Percentiles rank a stretch among this genome's conserved stretches.
Evolutionary conservation across 2,329 filamentous ascomycete genomes (phyloP).

Genomic region (Cladophialophora yegresii): DNA sequence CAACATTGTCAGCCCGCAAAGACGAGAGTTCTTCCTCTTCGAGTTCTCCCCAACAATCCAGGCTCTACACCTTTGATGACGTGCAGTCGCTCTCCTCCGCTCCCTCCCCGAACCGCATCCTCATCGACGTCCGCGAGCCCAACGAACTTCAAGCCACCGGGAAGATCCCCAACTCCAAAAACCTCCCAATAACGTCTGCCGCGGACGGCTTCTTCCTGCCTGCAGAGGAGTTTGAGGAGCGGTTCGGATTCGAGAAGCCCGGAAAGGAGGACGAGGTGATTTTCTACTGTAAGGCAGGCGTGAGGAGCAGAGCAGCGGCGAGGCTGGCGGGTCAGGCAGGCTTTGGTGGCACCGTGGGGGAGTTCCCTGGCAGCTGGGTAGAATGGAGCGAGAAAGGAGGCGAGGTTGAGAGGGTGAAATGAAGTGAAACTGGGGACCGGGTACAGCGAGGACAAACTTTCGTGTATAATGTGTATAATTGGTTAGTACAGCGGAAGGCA

Average conservation of each 20-base stretch:
- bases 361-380: slow-evolving; percentile 58
- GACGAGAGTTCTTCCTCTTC: slow-evolving; percentile 19
- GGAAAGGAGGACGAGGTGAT: slow-evolving; percentile 60
- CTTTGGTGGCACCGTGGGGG: slow-evolving; percentile 63
- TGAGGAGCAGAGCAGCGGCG: slow-evolving; percentile 76
- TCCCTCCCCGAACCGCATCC: slow-evolving; percentile 32
- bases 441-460: neutral
- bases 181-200: slow-evolving; percentile 75
- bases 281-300: slow-evolving; percentile 92
- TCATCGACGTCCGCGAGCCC: slow-evolving; percentile 53
- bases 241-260: slow-evolving; percentile 76
- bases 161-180: slow-evolving; percentile 75
- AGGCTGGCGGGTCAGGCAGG: slow-evolving; percentile 74
- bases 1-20: slow-evolving; percentile 21
- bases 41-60: slow-evolving; percentile 21
- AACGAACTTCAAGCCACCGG: slow-evolving; percentile 49
- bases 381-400: slow-evolving; percentile 81
- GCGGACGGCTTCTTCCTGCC: slow-evolving; percentile 78
- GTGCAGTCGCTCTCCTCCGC: slow-evolving; percentile 26
- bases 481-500: neutral
- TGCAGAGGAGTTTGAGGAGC: slow-evolving; percentile 76
- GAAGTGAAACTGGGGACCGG: neutral
- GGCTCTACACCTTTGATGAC: slow-evolving; percentile 34
- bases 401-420: slow-evolving; percentile 55
- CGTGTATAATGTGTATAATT: neutral